Evolutionary conservation across 2,329 filamentous ascomycete genomes (phyloP).

Genomic region (Aureobasidium sp.): DNA sequence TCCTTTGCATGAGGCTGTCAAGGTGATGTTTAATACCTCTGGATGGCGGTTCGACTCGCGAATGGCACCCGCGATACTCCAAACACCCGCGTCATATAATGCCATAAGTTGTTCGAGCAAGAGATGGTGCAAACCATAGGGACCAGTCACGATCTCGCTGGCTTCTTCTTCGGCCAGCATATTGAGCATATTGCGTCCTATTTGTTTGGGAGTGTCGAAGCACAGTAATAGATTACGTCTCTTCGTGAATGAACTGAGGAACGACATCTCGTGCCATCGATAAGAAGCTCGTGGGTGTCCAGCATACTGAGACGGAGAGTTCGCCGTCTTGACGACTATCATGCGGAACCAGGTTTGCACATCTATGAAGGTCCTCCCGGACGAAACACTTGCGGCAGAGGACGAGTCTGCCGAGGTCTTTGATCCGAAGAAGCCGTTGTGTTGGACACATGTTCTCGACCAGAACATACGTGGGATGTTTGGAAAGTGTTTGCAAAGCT

Average conservation of each 20-base stretch:
- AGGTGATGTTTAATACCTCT: too few relatives aligned
- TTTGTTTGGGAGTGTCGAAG: not conserved
- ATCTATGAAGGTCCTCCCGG: not conserved
- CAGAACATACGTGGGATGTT: slow-evolving; percentile 5
- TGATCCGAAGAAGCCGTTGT: slow-evolving; percentile 12
- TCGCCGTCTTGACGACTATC: not conserved
- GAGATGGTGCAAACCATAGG: not conserved
- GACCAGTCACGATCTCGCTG: not conserved
- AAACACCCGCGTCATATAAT: not conserved
- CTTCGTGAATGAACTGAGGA: not conserved
- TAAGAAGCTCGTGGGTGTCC: not conserved
- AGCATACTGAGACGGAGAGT: not conserved
- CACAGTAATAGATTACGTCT: not conserved
- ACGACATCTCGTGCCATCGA: slow-evolving; percentile 3
- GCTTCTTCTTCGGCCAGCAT: not conserved
- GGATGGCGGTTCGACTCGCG: not conserved
- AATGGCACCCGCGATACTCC: not conserved
- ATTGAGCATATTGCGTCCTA: not conserved
- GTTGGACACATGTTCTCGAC: not conserved
- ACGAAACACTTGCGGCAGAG: not conserved
- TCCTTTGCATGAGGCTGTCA: too few relatives aligned
- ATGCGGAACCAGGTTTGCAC: slow-evolving; percentile 6
- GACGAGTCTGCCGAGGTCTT: not conserved
- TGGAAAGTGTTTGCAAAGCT: not conserved
- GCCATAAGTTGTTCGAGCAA: slow-evolving; percentile 2